Base-by-base conservation (phyloP, 176 grass and related monocot genomes). In the Areca catechu region DNA sequence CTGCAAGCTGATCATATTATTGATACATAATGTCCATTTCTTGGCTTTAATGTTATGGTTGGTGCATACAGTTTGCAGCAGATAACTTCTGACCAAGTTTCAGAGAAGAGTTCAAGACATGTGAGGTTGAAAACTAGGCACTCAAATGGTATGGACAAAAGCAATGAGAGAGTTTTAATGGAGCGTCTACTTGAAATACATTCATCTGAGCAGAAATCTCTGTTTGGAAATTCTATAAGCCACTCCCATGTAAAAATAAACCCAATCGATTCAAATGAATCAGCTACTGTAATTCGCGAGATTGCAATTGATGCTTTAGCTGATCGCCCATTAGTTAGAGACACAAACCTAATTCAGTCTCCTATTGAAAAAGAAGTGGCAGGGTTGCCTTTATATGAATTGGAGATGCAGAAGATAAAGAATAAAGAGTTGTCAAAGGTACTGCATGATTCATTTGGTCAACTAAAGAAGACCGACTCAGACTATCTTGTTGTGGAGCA, bases 81-180 rank as follows among this genome's bases (percentile, higher is more conserved):
- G 51, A 71, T 77, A 66, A 65, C 67, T 53, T 84, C 80, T 59
- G 79, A 74, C 63, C 75, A 82, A 68, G 51, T 57, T 71, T 82
- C 87, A 57, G 80, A 71, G 53, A 88, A 91, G 77, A 47, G 68
- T 75, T 75, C 81, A 71, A 84, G 78, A 54, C 71, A 68, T 75
- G 89, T 83, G 54, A 88, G 85, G 60, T 85, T 98, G 75, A 98
- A 85, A 77, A 47, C 55, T 15, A 86, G 72, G 25, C 62, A 71
- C 48, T 83, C 66, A 14, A 73, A 16, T 56, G 68, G 56, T 70
- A 74, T 65, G 51, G 70, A 83, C 62, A 83, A 74, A 75, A 80
- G 49, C 66, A 61, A 56, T 50, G 79, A 66, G 65, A 82, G 69
- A 66, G 72, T 68, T 6, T 82, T 68, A 60, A 81, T 54, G 58